A percentile compares a stretch with the other conserved stretches of the same genome.
These are phyloP conservation scores for Casuarina equisetifolia DNA, from an alignment of 306 rosid genomes.

Conservation along the genomic window DNA sequence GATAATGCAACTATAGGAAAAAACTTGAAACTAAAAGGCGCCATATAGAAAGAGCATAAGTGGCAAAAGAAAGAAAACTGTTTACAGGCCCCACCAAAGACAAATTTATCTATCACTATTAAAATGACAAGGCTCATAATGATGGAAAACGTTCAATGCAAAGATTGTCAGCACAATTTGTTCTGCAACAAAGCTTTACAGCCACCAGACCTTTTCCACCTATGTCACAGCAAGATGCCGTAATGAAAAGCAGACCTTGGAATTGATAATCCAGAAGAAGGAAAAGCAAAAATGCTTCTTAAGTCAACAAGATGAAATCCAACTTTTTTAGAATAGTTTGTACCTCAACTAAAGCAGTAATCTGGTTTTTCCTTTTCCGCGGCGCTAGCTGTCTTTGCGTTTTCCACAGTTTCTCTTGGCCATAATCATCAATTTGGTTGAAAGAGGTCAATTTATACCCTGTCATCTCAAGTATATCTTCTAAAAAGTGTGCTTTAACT, in stretches of 20 bases:
- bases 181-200: background rate
- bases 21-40: background rate
- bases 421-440: conserved; percentile 97
- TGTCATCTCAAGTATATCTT: conserved; percentile 84
- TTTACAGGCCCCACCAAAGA: too few species aligned
- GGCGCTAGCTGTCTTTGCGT: conserved; percentile 85
- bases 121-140: background rate
- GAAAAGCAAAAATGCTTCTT: background rate
- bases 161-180: background rate
- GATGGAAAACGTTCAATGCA: background rate
- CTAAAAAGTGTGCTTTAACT: conserved; percentile 77
- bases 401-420: conserved; percentile 98
- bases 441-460: conserved; percentile 81
- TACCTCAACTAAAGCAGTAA: conserved; percentile 90
- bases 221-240: background rate
- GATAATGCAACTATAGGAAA: too few species aligned
- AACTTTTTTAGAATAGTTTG: conserved; percentile 20
- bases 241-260: background rate
- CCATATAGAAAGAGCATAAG: background rate
- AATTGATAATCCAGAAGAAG: background rate
- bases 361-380: conserved; percentile 89
- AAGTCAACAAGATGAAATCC: conserved; percentile 8
- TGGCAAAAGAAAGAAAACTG: background rate
- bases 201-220: background rate
- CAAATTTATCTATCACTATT: too few species aligned